Conservation (phyloP, 139 green algal species). For the Mesostigma viride region DNA sequence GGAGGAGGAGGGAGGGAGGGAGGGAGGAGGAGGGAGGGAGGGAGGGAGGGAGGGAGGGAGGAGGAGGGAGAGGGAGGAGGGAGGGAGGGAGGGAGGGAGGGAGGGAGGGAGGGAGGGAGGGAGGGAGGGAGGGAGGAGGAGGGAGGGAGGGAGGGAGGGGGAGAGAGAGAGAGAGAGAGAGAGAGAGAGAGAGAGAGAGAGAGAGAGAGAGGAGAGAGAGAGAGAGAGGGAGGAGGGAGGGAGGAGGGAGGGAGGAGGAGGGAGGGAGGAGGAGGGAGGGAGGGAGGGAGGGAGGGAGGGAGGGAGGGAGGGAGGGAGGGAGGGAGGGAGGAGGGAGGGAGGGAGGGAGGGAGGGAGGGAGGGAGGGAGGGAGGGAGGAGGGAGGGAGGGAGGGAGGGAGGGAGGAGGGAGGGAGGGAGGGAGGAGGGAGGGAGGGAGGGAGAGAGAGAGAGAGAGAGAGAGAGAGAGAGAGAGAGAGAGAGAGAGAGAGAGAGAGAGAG, state of each 20-base stretch:
- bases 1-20: not conserved
- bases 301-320: conserved; percentile 1
- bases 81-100: too few species aligned
- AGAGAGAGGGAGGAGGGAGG: conserved; percentile 6
- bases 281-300: not conserved
- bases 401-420: not conserved
- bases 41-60: too few species aligned
- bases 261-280: not conserved
- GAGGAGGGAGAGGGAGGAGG: not conserved
- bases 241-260: not conserved
- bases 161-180: not conserved
- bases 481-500: too few species aligned
- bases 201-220: not conserved
- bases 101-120: too few species aligned
- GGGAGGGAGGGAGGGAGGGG: not conserved
- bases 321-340: not conserved
- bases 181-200: not conserved
- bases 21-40: not conserved
- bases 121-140: not conserved
- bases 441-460: not conserved
- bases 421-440: not conserved
- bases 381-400: conserved; percentile 1
- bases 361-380: not conserved
- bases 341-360: not conserved
- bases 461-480: not conserved